These are phyloP conservation scores for Tripidium arundinaceum DNA, from an alignment of 202 grass and related monocot species.

Conservation along the genomic window DNA sequence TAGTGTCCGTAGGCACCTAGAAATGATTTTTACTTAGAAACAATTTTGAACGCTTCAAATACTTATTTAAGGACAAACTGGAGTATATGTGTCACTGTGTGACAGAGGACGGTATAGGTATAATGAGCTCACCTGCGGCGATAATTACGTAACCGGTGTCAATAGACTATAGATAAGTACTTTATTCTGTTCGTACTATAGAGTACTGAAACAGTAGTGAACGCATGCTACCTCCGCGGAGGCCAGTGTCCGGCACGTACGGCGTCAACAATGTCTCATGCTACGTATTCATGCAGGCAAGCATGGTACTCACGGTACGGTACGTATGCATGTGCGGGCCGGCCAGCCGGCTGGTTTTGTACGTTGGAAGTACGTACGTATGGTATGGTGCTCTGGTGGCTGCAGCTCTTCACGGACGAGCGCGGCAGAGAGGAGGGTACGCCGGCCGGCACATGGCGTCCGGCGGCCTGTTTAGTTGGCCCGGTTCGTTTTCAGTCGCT, in stretches of 20 bases:
- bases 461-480: too few relatives aligned
- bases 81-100: too few relatives aligned
- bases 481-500: too few relatives aligned
- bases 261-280: neutral
- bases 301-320: neutral
- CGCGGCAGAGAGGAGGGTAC: neutral
- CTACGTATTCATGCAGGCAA: too few relatives aligned
- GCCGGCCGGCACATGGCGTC: neutral
- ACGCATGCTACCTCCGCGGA: neutral
- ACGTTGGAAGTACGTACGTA: neutral
- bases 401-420: neutral
- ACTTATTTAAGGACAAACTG: too few relatives aligned
- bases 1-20: too few relatives aligned
- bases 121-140: neutral
- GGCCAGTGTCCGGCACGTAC: neutral
- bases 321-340: too few relatives aligned
- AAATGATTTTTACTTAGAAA: too few relatives aligned
- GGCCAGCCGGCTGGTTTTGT: neutral
- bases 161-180: too few relatives aligned
- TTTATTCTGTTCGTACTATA: neutral
- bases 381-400: neutral
- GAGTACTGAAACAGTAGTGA: neutral
- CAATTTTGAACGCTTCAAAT: too few relatives aligned
- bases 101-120: too few relatives aligned
- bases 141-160: neutral